phyloP scores from a whole-genome alignment of 129 eudicot species.

The Daucus carota region DNA sequence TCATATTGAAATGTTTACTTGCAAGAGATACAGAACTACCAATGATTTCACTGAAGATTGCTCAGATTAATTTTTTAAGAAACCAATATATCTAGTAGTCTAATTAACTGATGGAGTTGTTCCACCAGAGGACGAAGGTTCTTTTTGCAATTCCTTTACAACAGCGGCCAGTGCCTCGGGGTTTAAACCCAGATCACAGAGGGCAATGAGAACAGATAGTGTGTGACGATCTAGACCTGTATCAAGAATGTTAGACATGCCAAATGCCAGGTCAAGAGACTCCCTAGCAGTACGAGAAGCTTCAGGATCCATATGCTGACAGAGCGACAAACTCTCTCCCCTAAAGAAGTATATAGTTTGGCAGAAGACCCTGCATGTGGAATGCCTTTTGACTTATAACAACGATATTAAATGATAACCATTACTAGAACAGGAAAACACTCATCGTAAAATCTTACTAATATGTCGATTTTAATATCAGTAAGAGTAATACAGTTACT shows the following conservation, averaged over 20 bases:
- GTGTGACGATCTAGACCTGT: constrained; percentile 60
- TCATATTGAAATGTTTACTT: not conserved
- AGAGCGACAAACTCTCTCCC: not conserved
- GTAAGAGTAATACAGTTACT: too few species aligned
- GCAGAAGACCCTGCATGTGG: not conserved
- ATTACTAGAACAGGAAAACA: not conserved
- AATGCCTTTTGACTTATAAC: not conserved
- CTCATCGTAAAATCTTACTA: not conserved
- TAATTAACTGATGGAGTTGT: constrained; percentile 9
- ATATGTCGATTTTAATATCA: too few species aligned
- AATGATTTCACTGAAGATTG: not conserved
- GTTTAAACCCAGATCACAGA: constrained; percentile 44
- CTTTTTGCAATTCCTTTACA: constrained; percentile 43
- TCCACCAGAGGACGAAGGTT: constrained; percentile 19
- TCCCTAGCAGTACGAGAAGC: constrained; percentile 46
- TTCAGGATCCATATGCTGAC: constrained; percentile 35
- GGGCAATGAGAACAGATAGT: constrained; percentile 46
- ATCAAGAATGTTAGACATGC: constrained; percentile 58
- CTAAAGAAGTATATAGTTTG: not conserved
- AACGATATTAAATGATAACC: not conserved
- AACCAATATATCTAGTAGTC: not conserved
- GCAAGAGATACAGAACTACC: not conserved
- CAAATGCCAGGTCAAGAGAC: constrained; percentile 47
- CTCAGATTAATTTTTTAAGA: not conserved
- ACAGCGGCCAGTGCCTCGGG: constrained; percentile 55